phyloP scores from a whole-genome alignment of 2,329 filamentous ascomycete species.

The Cadophora gregata region DNA sequence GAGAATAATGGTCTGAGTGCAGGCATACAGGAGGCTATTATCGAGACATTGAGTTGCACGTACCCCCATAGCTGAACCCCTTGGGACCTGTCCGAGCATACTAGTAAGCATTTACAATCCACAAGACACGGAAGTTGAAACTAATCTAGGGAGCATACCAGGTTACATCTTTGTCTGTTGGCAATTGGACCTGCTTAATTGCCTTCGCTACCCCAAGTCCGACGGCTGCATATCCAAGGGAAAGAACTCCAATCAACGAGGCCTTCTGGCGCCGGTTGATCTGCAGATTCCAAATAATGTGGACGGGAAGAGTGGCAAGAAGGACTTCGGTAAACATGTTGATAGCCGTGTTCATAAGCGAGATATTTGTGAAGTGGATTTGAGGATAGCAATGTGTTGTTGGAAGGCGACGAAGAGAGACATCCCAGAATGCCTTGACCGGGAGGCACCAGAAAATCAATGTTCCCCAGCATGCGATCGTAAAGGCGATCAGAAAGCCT shows the following conservation, averaged over 20 bases:
- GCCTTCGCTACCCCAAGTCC: slow-evolving; percentile 13
- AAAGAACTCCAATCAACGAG: slow-evolving; percentile 47
- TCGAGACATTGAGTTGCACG: slow-evolving; percentile 17
- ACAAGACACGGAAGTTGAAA: not conserved
- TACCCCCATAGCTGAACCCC: slow-evolving; percentile 17
- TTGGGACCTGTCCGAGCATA: not conserved
- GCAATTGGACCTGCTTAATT: slow-evolving; percentile 7
- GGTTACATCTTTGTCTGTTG: not conserved
- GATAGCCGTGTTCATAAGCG: slow-evolving; percentile 16
- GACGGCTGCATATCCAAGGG: slow-evolving; percentile 42
- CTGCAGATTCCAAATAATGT: slow-evolving; percentile 49
- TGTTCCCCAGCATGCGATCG: slow-evolving; percentile 21
- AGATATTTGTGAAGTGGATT: slow-evolving; percentile 11
- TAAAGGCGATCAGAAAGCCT: slow-evolving; percentile 26
- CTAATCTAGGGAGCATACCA: not conserved
- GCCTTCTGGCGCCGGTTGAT: slow-evolving; percentile 48
- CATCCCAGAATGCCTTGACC: slow-evolving; percentile 7
- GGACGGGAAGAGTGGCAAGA: slow-evolving; percentile 49
- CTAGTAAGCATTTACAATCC: not conserved
- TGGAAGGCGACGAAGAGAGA: slow-evolving; percentile 35
- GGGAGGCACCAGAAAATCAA: slow-evolving; percentile 26
- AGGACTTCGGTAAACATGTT: slow-evolving; percentile 49
- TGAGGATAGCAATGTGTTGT: slow-evolving; percentile 16
- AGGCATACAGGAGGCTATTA: slow-evolving; percentile 19
- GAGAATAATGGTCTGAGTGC: slow-evolving; percentile 16